Conservation (phyloP, 2,329 filamentous ascomycete genomes). For the Pseudogymnoascus sp. region DNA sequence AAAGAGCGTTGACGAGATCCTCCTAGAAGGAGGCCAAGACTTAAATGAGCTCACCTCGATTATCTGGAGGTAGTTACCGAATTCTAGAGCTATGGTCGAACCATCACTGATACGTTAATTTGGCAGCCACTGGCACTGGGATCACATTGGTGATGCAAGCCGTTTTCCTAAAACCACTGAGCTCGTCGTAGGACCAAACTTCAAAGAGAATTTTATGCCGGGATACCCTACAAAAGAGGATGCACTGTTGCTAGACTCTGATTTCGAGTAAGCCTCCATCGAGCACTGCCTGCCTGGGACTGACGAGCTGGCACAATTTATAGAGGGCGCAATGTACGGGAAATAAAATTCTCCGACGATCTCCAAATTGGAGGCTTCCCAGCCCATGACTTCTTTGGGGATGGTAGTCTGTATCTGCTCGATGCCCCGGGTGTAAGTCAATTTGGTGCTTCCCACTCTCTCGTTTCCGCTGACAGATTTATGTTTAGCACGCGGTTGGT, state of each 20-base stretch:
- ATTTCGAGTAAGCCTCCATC: slow-evolving; percentile 25
- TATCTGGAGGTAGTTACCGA: slow-evolving; percentile 22
- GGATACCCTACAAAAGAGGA: slow-evolving; percentile 35
- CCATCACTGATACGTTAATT: slow-evolving; percentile 10
- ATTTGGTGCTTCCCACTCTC: not conserved
- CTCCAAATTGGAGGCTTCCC: slow-evolving; percentile 38
- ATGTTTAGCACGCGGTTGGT: slow-evolving; percentile 33
- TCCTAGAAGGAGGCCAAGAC: slow-evolving; percentile 30
- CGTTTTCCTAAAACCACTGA: slow-evolving; percentile 35
- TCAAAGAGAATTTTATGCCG: slow-evolving; percentile 33
- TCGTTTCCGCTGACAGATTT: not conserved
- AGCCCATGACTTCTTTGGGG: slow-evolving; percentile 48
- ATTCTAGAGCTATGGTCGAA: not conserved
- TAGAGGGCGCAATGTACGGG: slow-evolving; percentile 22
- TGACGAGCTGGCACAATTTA: slow-evolving; percentile 21
- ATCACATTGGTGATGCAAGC: slow-evolving; percentile 35
- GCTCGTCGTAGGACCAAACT: slow-evolving; percentile 39
- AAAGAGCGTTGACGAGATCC: slow-evolving; percentile 29
- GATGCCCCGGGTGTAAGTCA: slow-evolving; percentile 38
- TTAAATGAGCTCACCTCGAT: slow-evolving; percentile 32
- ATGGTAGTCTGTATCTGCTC: slow-evolving; percentile 50
- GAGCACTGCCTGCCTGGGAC: slow-evolving; percentile 23
- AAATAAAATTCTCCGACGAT: slow-evolving; percentile 17
- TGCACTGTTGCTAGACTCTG: slow-evolving; percentile 30
- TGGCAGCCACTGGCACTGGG: slow-evolving; percentile 30